These are phyloP conservation scores for Withania somnifera DNA, from an alignment of 305 asterid genomes.

Conservation along the genomic window DNA sequence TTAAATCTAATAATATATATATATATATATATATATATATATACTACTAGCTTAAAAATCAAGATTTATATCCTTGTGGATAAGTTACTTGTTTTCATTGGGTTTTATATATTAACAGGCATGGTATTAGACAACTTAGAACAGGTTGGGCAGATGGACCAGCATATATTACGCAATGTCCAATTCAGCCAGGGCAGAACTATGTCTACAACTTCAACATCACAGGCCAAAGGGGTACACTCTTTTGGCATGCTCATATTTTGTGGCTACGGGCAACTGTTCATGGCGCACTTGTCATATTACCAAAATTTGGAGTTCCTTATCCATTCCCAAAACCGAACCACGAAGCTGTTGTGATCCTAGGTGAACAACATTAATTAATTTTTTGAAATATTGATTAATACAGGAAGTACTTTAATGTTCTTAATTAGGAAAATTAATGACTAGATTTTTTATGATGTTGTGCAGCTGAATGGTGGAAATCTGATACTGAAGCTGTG, in stretches of 20 bases:
- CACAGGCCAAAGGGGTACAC: constrained; percentile 91
- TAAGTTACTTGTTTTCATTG: not conserved
- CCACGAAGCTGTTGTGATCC: constrained; percentile 52
- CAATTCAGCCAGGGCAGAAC: constrained; percentile 70
- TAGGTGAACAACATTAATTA: constrained; percentile 25
- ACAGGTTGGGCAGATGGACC: constrained; percentile 99
- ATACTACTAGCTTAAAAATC: not conserved
- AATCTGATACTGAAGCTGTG: constrained; percentile 84
- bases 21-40: not conserved
- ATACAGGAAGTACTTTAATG: not conserved
- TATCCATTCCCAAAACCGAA: constrained; percentile 92
- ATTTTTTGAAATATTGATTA: not conserved
- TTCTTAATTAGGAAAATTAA: not conserved
- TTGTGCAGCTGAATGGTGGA: constrained; percentile 87
- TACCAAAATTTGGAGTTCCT: constrained; percentile 79
- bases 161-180: constrained; percentile 90
- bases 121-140: constrained; percentile 69
- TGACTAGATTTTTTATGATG: not conserved
- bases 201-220: constrained; percentile 71
- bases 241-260: constrained; percentile 88
- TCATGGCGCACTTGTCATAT: constrained; percentile 77
- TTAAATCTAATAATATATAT: not conserved
- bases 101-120: constrained; percentile 32
- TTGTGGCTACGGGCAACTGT: constrained; percentile 80
- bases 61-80: not conserved